Conservation (phyloP, 1,284 basidiomycete genomes). For the Xerocomus nothofagi region DNA sequence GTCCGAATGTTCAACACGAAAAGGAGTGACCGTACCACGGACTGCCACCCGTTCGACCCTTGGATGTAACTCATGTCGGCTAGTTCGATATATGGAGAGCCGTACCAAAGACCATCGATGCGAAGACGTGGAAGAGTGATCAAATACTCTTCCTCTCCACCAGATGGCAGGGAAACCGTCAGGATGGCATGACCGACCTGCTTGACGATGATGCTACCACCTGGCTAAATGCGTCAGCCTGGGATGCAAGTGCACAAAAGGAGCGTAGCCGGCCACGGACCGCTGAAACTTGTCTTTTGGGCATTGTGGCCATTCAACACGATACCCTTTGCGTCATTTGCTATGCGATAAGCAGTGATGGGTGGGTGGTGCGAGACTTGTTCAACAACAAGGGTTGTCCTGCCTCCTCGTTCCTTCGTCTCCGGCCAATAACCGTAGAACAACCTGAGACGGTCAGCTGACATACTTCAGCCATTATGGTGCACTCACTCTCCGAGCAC, state of each 20-base stretch:
- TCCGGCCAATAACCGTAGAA: constrained; percentile 95
- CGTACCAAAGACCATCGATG: constrained; percentile 62
- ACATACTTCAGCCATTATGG: background rate
- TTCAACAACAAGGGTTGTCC: constrained; percentile 88
- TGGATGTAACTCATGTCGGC: constrained; percentile 84
- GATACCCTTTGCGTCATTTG: constrained; percentile 82
- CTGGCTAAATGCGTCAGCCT: constrained; percentile 33
- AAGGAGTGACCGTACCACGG: constrained; percentile 48
- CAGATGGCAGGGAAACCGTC: constrained; percentile 62
- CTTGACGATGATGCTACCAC: constrained; percentile 80
- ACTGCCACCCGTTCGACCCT: constrained; percentile 71
- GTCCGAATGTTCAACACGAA: background rate
- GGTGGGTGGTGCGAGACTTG: constrained; percentile 97
- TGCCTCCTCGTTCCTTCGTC: constrained; percentile 68
- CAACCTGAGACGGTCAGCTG: constrained; percentile 45
- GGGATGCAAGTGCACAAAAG: background rate
- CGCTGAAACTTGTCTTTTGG: constrained; percentile 93
- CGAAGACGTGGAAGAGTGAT: constrained; percentile 87
- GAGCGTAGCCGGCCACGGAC: constrained; percentile 40
- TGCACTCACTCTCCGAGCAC: constrained; percentile 85
- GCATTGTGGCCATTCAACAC: constrained; percentile 88
- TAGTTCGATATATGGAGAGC: constrained; percentile 86
- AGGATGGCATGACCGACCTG: constrained; percentile 95
- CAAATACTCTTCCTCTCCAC: constrained; percentile 73
- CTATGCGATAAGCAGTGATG: constrained; percentile 83